These are phyloP conservation scores for Parachaetomium inaequale DNA, from an alignment of 495 filamentous ascomycete species.

Conservation along the genomic window DNA sequence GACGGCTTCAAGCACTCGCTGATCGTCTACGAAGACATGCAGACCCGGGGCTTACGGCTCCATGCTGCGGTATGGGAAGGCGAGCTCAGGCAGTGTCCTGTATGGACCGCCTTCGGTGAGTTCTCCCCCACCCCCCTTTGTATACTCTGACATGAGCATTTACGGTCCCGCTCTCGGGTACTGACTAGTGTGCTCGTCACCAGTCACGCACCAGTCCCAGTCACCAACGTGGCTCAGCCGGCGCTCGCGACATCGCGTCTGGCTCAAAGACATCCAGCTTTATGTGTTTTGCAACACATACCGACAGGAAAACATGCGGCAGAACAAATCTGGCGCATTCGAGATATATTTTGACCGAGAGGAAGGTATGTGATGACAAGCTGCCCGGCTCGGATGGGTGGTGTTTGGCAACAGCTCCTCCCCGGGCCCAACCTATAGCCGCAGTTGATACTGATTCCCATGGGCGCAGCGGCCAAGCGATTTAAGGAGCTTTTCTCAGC, in stretches of 20 bases:
- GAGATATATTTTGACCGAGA: constrained; percentile 45
- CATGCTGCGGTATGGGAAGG: constrained; percentile 52
- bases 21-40: constrained; percentile 64
- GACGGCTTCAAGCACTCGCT: constrained; percentile 67
- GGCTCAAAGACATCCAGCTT: constrained; percentile 58
- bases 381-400: not conserved
- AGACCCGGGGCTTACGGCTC: constrained; percentile 57
- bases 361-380: constrained; percentile 29
- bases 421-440: not conserved
- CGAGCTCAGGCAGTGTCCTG: constrained; percentile 51
- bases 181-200: not conserved
- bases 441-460: not conserved
- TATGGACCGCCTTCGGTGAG: constrained; percentile 72
- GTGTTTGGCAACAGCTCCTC: not conserved
- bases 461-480: constrained; percentile 31
- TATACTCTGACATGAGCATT: not conserved
- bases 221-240: constrained; percentile 57
- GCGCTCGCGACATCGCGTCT: constrained; percentile 49
- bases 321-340: constrained; percentile 41
- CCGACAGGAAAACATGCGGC: constrained; percentile 43
- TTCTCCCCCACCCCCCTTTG: not conserved
- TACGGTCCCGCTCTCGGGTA: not conserved
- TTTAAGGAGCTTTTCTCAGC: constrained; percentile 41
- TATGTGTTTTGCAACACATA: constrained; percentile 64
- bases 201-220: constrained; percentile 58